These are phyloP conservation scores for Cicer yamashitae DNA, from an alignment of 306 rosid species.

Conservation along the genomic window DNA sequence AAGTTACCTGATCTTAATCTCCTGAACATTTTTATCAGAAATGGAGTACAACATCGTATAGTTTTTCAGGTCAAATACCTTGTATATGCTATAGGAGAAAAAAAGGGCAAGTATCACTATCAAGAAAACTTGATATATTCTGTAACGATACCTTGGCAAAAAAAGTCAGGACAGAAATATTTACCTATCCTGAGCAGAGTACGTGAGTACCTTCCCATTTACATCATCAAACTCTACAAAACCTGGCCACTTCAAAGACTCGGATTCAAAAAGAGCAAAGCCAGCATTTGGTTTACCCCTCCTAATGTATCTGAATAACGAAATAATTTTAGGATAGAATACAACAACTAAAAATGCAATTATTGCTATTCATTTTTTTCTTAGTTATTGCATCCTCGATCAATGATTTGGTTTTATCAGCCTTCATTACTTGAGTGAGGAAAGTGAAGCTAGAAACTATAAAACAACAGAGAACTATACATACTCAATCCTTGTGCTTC, in stretches of 20 bases:
- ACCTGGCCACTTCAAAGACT: slow-evolving; percentile 99
- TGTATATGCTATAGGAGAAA: slow-evolving; percentile 72
- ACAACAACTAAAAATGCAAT: slow-evolving; percentile 24
- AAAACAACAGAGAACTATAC: slow-evolving; percentile 43
- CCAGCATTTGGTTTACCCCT: slow-evolving; percentile 98
- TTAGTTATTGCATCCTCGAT: neutral
- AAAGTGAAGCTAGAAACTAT: neutral
- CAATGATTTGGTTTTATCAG: neutral
- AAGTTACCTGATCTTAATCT: slow-evolving; percentile 93
- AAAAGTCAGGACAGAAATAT: slow-evolving; percentile 15
- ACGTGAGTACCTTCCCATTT: slow-evolving; percentile 96
- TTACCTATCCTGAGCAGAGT: slow-evolving; percentile 93
- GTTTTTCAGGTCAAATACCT: slow-evolving; percentile 98
- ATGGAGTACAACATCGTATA: slow-evolving; percentile 95
- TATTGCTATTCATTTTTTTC: slow-evolving; percentile 16
- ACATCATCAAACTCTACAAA: slow-evolving; percentile 99
- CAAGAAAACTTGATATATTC: slow-evolving; percentile 36
- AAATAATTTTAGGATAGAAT: slow-evolving; percentile 27
- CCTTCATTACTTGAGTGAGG: neutral
- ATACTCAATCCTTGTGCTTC: slow-evolving; percentile 97
- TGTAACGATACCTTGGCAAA: slow-evolving; percentile 29
- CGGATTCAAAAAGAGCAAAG: slow-evolving; percentile 96
- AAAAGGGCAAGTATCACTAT: slow-evolving; percentile 39
- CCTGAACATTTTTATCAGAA: slow-evolving; percentile 96
- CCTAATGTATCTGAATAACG: slow-evolving; percentile 76